Base-by-base conservation (phyloP, 257 asterid species). In the Solanum lycopersicoides region DNA sequence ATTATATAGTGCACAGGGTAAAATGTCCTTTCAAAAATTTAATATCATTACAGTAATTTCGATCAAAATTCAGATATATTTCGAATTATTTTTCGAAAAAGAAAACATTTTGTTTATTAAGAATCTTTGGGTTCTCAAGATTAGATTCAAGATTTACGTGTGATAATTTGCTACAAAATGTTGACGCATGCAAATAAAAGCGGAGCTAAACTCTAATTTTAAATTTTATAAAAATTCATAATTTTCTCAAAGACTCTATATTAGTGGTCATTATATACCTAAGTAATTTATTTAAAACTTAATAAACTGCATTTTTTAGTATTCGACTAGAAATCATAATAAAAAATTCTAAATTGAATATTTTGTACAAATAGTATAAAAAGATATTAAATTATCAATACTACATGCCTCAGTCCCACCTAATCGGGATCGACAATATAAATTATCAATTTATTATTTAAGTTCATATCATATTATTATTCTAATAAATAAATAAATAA, bases 381-480 rank as follows among this genome's bases (percentile, higher is more conserved):
- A 56, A 12, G 2, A 59, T 28, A 20, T 7, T 20, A 7, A 56
- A 59, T 59, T 5, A 21, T 9, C 12, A 60, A 60, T 3, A 59
- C n/a, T 21, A 59, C 66, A 59, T 60, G 30, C 14, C 69, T 60
- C 30, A 9, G 0, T 60, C 0, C 14, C 69, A 23, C 69, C 9
- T 1, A 21, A 23, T 23, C 3, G 7, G 1, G 14, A 21, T 60
- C 12, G 7, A 60, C 9, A 25, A 66, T 66, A 25, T 21, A 60
- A 0, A 66, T 66, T 28, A 25, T 66, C 12, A 66, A 0, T 66
- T 66, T 9, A 6, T 66, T 7, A 66, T 66, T n/a, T 25, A 66
- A 66, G 1, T 0, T 25, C 18, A 0, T 66, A 66, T 12, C 2
- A n/a, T 66, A 66, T 66, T 0, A 25, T 25, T 3, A 12, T 0